Percentiles rank a stretch among this genome's conserved stretches.
phyloP scores from a whole-genome alignment of 2,329 filamentous ascomycete genomes.

The Pestalotiopsis sp. region DNA sequence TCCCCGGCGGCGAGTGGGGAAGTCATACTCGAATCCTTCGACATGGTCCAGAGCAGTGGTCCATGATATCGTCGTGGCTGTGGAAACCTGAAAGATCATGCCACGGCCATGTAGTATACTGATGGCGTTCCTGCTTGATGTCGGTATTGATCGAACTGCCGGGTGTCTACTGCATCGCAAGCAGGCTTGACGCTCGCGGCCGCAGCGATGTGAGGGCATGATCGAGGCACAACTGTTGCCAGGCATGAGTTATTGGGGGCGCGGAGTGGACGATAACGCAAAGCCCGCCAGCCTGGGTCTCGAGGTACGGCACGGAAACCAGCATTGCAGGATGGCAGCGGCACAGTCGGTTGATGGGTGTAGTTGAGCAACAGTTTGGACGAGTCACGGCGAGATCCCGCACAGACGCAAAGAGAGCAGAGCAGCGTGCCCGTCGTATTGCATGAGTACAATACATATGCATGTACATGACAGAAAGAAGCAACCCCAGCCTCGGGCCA shows the following conservation, averaged over 20 bases:
- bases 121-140: background rate
- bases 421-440: background rate
- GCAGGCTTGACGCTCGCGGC: background rate
- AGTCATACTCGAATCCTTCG: background rate
- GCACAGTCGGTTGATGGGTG: background rate
- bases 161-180: background rate
- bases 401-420: background rate
- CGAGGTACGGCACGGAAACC: constrained; percentile 3
- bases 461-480: background rate
- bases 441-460: background rate
- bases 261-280: background rate
- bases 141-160: background rate
- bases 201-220: background rate
- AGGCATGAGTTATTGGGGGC: background rate
- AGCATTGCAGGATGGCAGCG: background rate
- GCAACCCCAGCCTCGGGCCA: constrained; percentile 6
- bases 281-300: background rate
- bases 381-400: background rate
- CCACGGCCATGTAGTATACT: background rate
- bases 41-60: background rate
- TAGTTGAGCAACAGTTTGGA: background rate
- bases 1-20: background rate
- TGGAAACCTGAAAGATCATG: background rate
- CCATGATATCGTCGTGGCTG: background rate
- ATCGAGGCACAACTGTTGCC: background rate